Conservation (phyloP, 1,284 basidiomycete species). For the Cryptococcus depauperatus region DNA sequence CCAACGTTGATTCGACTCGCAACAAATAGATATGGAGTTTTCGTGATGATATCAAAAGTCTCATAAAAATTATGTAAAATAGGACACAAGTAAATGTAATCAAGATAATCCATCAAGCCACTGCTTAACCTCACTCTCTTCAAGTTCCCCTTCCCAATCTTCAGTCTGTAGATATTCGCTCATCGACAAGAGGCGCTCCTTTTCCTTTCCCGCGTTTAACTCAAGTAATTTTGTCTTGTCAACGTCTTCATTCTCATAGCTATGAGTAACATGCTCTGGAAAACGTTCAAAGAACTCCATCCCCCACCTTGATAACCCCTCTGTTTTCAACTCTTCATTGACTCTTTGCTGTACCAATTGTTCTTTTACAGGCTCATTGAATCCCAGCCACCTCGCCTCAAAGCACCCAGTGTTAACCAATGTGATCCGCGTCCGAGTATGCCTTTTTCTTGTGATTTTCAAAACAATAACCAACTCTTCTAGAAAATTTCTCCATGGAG, state of each 20-base stretch:
- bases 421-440: neutral
- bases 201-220: neutral
- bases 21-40: too few relatives aligned
- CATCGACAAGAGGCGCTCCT: neutral
- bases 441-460: neutral
- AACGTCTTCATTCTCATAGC: too few relatives aligned
- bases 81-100: too few relatives aligned
- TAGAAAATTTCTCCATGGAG: neutral
- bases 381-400: neutral
- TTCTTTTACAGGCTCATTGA: neutral
- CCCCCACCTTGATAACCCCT: neutral
- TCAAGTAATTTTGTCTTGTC: too few relatives aligned
- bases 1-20: too few relatives aligned
- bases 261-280: neutral
- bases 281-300: neutral
- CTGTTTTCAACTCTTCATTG: neutral
- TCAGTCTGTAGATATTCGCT: neutral
- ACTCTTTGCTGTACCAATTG: neutral
- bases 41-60: too few relatives aligned
- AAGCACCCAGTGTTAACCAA: slow-evolving; percentile 1
- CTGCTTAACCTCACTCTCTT: neutral
- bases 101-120: neutral
- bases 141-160: slow-evolving; percentile 1
- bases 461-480: neutral
- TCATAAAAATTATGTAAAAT: too few relatives aligned